Base-by-base conservation (phyloP, 1,139 yeast species). In the Kurtzmaniella quercitrusa region DNA sequence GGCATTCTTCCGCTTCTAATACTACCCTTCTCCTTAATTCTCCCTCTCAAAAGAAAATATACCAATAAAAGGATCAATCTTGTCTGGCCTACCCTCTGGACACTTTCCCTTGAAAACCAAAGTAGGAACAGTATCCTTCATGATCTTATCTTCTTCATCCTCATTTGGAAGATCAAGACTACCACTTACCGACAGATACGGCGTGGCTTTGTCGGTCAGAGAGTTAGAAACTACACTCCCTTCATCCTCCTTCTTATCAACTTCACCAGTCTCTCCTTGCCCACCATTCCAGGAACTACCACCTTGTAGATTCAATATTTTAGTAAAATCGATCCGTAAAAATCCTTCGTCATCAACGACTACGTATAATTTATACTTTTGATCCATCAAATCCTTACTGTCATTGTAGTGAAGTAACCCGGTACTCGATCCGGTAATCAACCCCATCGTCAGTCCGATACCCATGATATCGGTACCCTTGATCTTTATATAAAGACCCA, bases 371-470 rank as follows among this genome's bases (percentile, higher is more conserved):
- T 77, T 76, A 57, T 75, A 78, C 49, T 76, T 77, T 46, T 71
- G 72, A 51, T 73, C 71, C 39, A 65, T 56, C 43, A 79, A 62
- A 51, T 77, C 82, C 38, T 68, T 70, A 42, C 72, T 57, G 45
- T 74, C 73, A 52, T 79, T 77, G 54, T 75, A 78, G 53, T 77
- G 79, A 14, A 79, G 65, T 43, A 62, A 60, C 1, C 83, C 84
- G 40, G 64, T 66, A 25, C 81, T 72, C 11, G 73, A 63, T 1
- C 83, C 83, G 0, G 81, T 75, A 19, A 77, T 68, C 39, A 78
- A 63, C 3, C 82, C 82, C 80, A 78, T 76, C 16, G 82, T 77
- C 7, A 79, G 70, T 1, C 84, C 84, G 7, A 79, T 73, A 0
- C 82, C 82, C 64, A 77, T 73, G 11, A 75, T 64, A 42, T 73